These are phyloP conservation scores for Ustilago bromivora DNA, from an alignment of 1,284 basidiomycete species.

Conservation along the genomic window DNA sequence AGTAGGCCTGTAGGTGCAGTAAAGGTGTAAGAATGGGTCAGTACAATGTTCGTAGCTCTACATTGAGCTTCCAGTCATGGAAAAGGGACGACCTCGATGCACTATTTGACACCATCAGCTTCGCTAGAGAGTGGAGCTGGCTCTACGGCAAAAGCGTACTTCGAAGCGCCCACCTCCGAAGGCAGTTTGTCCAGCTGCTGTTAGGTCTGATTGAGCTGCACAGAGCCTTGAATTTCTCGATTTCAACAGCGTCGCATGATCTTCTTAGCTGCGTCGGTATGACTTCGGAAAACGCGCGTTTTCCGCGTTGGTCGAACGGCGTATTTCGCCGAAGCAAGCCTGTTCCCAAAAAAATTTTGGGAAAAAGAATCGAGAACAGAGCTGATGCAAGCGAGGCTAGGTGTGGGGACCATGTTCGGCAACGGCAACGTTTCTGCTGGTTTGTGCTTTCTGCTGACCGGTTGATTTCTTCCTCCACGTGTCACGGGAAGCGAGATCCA, in stretches of 20 bases:
- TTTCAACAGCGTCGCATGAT: neutral
- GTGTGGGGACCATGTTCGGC: conserved; percentile 8
- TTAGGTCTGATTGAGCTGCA: conserved; percentile 27
- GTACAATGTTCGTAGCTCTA: neutral
- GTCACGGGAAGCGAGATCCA: conserved; percentile 10
- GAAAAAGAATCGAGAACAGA: conserved; percentile 2
- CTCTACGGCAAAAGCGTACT: neutral
- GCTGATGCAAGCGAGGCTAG: neutral
- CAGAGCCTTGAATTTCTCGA: conserved; percentile 1
- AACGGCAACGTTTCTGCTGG: neutral
- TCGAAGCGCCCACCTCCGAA: neutral
- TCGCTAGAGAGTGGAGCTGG: neutral
- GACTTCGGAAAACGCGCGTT: conserved; percentile 29
- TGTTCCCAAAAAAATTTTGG: conserved; percentile 29
- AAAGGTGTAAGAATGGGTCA: conserved; percentile 8
- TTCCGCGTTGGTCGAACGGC: conserved; percentile 4
- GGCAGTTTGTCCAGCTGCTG: conserved; percentile 7
- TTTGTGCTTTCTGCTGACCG: neutral
- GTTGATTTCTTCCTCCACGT: conserved; percentile 23
- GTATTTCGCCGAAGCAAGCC: conserved; percentile 11
- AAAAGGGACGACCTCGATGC: neutral
- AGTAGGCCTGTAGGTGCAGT: conserved; percentile 78
- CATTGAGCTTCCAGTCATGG: neutral
- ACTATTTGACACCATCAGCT: neutral
- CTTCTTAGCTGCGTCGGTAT: neutral